Base-by-base conservation (phyloP, 345 rosid genomes). In the Geranium brycei region DNA sequence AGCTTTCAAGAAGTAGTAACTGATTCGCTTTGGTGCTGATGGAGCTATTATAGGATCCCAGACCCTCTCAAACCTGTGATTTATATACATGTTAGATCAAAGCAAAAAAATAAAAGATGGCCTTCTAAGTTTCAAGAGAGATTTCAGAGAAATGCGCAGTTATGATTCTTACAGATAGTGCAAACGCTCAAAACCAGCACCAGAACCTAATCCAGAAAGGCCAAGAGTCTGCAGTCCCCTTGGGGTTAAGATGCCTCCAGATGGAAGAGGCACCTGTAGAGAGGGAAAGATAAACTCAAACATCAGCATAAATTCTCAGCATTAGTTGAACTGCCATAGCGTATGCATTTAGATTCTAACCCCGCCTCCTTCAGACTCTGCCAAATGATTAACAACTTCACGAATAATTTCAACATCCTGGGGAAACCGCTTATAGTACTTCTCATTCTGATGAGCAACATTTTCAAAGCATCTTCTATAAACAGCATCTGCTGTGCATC, bases 31-130 rank as follows among this genome's bases (percentile, higher is more conserved):
- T 57, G 73, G 79, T 65, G 89, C 73, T 74, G 85, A 91, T 6
- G 87, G 80, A 72, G 90, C 87, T 75, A 90, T 67, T 23, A 75
- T 57, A 18, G 99, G 97, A 83, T 93, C 97, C 97, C 99, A 93
- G 10, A 76, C 91, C 71, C 87, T 86, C 83, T 93, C 95, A 71
- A 93, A 71, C 87, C 99, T 93, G 62, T 35, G 68, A 41, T 64
- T 57, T 30, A 62, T n/a, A 3, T 58, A 56, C 3, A 32, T 18
- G 59, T 41, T 23, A 63, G 13, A 51, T 13, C 60, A 23, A 59
- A 57, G 16, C n/a, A 35, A 3, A 35, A 38, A 47, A 67, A 41
- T 15, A 65, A 19, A 4, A 38, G 5, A 5, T 38, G 16, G 10
- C 60, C 38, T 32, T 57, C 6, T 0, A 53, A 62, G 53, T 67